Evolutionary conservation across 2,329 filamentous ascomycete genomes (phyloP), one percentile per base, ranked within the genome.

Genomic region (Hypoxylon sp.): DNA sequence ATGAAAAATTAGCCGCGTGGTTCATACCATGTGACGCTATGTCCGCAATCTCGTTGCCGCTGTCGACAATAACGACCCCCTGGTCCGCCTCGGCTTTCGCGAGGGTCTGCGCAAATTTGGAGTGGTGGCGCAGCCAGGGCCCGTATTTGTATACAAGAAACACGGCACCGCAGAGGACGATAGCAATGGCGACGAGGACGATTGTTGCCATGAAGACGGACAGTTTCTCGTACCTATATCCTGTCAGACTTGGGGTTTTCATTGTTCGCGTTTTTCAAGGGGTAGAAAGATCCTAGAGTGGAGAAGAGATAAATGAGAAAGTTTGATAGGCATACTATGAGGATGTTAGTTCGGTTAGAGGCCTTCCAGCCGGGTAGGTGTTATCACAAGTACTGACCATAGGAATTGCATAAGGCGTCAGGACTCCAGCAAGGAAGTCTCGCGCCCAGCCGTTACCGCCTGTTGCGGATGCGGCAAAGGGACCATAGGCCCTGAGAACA

Each of bases 371-470:
- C 2, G 8, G 5, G n/a, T 6, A 8, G 5, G n/a, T 11, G 8
- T 8, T 2, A 14, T 35, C 20, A 14, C 8, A 10, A 8, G 8
- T 22, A 62, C 68, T 64, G 4, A 70, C 68, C 68, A 90, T 89
- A 0, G 91, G 91, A 0, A 86, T 86, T 0, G 91, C 88, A 13
- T 90, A 90, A 55, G 93, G 83, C 0, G 91, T 91, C 1, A 92
- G 86, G 7, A 93, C 84, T 78, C 92, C 91, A 1, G 91, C 92
- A 0, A 94, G 81, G 79, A 93, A 90, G 75, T 94, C 91, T 71
- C 92, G 86, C 2, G 90, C 86, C 81, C 91, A 93, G 1, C 91
- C 92, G 70, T 94, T 94, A 20, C 91, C 91, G 44, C 91, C 92
- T 0, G 91, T 93, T 0, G 92, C 92, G 0, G 90, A 92, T 1